phyloP scores from a whole-genome alignment of 306 rosid genomes.

The Corylus americana region DNA sequence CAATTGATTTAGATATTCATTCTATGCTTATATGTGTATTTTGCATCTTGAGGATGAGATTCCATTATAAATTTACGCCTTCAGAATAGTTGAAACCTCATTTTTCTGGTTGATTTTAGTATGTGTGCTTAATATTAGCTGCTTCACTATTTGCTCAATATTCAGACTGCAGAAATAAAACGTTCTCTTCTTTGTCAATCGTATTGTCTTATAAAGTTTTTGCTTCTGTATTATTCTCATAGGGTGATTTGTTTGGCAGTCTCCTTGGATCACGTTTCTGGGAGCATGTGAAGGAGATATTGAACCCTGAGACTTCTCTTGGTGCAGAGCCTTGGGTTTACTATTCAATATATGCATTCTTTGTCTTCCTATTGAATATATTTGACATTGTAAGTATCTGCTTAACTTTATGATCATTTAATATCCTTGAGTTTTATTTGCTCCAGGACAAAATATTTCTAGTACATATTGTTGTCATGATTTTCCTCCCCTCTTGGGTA shows the following conservation, averaged over 20 bases:
- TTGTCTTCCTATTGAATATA: constrained; percentile 91
- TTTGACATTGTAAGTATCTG: constrained; percentile 89
- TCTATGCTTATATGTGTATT: not conserved
- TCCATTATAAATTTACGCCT: not conserved
- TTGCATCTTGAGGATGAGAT: constrained; percentile 11
- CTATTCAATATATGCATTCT: constrained; percentile 84
- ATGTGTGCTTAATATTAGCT: constrained; percentile 22
- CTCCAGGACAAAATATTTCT: constrained; percentile 15
- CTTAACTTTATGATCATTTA: constrained; percentile 7
- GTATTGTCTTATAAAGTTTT: constrained; percentile 16
- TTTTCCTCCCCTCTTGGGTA: constrained; percentile 1
- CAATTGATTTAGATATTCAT: constrained; percentile 1
- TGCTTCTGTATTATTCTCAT: constrained; percentile 25
- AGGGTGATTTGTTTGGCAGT: constrained; percentile 50
- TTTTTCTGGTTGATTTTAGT: constrained; percentile 13
- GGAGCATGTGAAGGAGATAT: constrained; percentile 79
- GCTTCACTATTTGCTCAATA: constrained; percentile 13
- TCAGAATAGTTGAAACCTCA: constrained; percentile 3
- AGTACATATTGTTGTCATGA: constrained; percentile 11
- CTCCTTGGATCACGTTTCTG: constrained; percentile 81
- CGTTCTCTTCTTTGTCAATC: too few species aligned
- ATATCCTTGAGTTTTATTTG: constrained; percentile 6
- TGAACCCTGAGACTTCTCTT: constrained; percentile 84
- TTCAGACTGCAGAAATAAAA: not conserved
- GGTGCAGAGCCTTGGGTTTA: constrained; percentile 98